Conservation (phyloP, 768 basidiomycete species). For the Brasilioporus rufonigricans region DNA sequence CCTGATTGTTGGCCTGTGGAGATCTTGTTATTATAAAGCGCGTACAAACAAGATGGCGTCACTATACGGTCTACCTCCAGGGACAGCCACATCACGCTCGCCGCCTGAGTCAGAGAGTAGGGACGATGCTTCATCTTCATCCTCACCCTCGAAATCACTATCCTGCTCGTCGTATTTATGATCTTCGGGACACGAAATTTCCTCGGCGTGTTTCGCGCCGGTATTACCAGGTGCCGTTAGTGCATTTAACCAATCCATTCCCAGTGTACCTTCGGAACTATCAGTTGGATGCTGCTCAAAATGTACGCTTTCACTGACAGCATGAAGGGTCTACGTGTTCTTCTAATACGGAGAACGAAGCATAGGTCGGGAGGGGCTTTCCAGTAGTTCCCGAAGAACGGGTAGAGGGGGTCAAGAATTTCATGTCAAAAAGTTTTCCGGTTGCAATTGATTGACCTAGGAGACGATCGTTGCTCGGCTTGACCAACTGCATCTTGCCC, state of each 20-base stretch:
- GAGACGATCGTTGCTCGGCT: too few species aligned
- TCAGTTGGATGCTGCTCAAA: neutral
- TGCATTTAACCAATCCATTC: too few species aligned
- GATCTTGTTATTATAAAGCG: too few species aligned
- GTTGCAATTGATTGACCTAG: too few species aligned
- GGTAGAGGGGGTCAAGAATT: constrained; percentile 13
- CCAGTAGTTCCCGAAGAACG: neutral
- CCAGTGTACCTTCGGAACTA: constrained; percentile 8
- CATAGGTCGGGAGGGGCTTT: constrained; percentile 2
- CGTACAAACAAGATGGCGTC: too few species aligned
- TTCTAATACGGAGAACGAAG: constrained; percentile 13
- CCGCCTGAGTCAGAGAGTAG: too few species aligned
- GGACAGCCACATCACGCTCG: too few species aligned
- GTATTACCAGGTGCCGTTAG: too few species aligned
- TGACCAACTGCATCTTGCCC: too few species aligned
- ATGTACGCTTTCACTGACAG: constrained; percentile 3
- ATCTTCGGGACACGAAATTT: constrained; percentile 11
- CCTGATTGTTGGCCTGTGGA: too few species aligned
- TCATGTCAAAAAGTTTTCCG: constrained; percentile 17
- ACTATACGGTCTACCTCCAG: too few species aligned
- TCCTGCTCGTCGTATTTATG: constrained; percentile 22
- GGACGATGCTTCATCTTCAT: too few species aligned
- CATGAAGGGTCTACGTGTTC: constrained; percentile 2
- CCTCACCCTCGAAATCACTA: constrained; percentile 29
- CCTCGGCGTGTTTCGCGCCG: neutral